These are phyloP conservation scores for Calcarisporium arbuscula DNA, from an alignment of 2,329 filamentous ascomycete species.

Conservation along the genomic window DNA sequence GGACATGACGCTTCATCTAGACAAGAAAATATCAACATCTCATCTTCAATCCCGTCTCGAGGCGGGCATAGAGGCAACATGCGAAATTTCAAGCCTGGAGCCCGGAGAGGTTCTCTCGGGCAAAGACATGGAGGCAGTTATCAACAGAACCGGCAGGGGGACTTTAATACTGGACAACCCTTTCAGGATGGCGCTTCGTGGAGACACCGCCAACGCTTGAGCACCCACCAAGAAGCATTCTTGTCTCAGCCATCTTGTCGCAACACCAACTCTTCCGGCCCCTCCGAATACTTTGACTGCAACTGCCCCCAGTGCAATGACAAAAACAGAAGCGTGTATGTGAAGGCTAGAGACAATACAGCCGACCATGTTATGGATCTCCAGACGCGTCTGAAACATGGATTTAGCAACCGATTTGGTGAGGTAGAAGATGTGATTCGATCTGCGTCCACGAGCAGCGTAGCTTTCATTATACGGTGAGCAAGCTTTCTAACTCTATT, in stretches of 20 bases:
- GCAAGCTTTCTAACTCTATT: background rate
- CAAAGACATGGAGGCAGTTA: background rate
- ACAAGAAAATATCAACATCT: too few relatives aligned
- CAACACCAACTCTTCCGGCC: constrained; percentile 12
- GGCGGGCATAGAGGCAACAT: constrained; percentile 2
- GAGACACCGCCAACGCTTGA: too few relatives aligned
- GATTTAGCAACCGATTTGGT: constrained; percentile 21
- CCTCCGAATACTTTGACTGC: constrained; percentile 21
- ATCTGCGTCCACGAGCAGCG: constrained; percentile 1
- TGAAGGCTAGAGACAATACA: constrained; percentile 15
- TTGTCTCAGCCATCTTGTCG: too few relatives aligned
- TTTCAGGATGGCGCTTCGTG: too few relatives aligned
- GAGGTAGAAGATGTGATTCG: constrained; percentile 22
- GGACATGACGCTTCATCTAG: too few relatives aligned
- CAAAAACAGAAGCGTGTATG: constrained; percentile 24
- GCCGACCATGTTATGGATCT: constrained; percentile 13
- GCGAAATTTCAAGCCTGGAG: background rate
- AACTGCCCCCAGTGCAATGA: constrained; percentile 20
- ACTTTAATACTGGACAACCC: too few relatives aligned
- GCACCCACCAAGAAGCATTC: too few relatives aligned
- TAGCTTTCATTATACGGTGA: constrained; percentile 23
- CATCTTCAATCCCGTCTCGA: background rate
- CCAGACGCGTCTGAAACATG: constrained; percentile 22
- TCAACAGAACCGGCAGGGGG: too few relatives aligned
- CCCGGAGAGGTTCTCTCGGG: background rate